Conservation (phyloP, 2,329 filamentous ascomycete species). For the Trichoderma semiorbis region DNA sequence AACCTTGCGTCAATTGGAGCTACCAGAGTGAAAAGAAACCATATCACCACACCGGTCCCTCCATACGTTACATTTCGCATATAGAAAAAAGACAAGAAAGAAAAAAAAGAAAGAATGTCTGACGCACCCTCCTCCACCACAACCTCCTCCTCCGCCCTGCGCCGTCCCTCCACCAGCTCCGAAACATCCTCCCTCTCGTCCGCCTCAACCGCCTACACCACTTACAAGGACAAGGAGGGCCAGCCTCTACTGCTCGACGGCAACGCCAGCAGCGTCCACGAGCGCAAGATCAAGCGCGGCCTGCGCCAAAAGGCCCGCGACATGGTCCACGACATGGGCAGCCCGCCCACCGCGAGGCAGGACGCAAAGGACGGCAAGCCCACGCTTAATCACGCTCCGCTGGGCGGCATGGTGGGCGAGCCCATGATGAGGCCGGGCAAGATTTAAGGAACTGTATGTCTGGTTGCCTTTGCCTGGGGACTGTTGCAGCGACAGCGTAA, state of each 20-base stretch:
- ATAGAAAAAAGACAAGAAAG: neutral
- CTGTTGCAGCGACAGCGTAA: too few species aligned
- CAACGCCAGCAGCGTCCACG: neutral
- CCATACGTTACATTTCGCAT: neutral
- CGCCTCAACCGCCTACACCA: constrained; percentile 30
- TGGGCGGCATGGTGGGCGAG: constrained; percentile 26
- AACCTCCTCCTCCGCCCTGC: constrained; percentile 19
- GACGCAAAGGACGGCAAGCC: constrained; percentile 32
- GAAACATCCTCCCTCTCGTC: constrained; percentile 33
- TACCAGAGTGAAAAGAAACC: neutral
- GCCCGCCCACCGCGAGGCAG: constrained; percentile 31
- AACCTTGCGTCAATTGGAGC: constrained; percentile 10
- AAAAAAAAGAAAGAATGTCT: neutral
- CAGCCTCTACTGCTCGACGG: neutral
- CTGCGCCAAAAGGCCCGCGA: constrained; percentile 34
- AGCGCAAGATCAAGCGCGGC: constrained; percentile 23
- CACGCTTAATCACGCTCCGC: constrained; percentile 29
- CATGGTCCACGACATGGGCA: constrained; percentile 33
- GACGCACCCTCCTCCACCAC: neutral
- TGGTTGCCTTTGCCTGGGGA: too few species aligned
- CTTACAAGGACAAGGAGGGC: constrained; percentile 26
- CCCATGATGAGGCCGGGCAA: constrained; percentile 25
- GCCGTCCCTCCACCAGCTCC: constrained; percentile 28
- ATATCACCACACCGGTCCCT: too few species aligned
- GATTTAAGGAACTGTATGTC: constrained; percentile 10